Evolutionary conservation across 495 filamentous ascomycete genomes (phyloP), one percentile per base, ranked within the genome.

Genomic region (Thermothielavioides terrestris): DNA sequence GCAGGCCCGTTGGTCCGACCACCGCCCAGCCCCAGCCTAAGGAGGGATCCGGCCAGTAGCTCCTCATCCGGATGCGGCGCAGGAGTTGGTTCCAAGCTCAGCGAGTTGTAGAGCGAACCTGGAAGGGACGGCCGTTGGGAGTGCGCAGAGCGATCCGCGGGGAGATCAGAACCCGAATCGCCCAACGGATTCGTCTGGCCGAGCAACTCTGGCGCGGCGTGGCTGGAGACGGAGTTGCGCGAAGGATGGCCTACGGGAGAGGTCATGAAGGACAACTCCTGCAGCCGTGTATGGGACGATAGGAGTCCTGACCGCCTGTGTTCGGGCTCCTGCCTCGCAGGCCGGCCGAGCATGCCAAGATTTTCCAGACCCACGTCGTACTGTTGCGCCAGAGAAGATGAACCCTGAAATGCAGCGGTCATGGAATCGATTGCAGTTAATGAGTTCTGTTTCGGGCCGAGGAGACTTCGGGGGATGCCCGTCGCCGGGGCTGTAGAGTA

Each of bases 401-500:
- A n/a, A n/a, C n/a, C n/a, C n/a, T n/a, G n/a, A n/a, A n/a, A n/a
- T n/a, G n/a, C n/a, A n/a, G n/a, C n/a, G n/a, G n/a, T n/a, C n/a
- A n/a, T n/a, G n/a, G n/a, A n/a, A n/a, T n/a, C n/a, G n/a, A n/a
- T n/a, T n/a, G n/a, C n/a, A n/a, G n/a, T n/a, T n/a, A n/a, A n/a
- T n/a, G n/a, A n/a, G n/a, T n/a, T n/a, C n/a, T n/a, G 30, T 15
- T 55, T 55, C 9, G 60, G 47, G 15, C 59, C 48, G 26, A 30
- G 38, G 12, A 34, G 40, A 12, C 35, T 52, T 32, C 59, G 42
- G 43, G 60, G 62, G 6, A 57, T 42, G 28, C 49, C 53, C 15
- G 55, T 27, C 10, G 55, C 54, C 4, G 61, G 15, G 6, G 54
- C 46, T 2, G 71, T 20, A 42, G 73, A 76, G 50, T 76, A 79